Evolutionary conservation across 148 eudicot species (phyloP).

Genomic region (Rhododendron molle): DNA sequence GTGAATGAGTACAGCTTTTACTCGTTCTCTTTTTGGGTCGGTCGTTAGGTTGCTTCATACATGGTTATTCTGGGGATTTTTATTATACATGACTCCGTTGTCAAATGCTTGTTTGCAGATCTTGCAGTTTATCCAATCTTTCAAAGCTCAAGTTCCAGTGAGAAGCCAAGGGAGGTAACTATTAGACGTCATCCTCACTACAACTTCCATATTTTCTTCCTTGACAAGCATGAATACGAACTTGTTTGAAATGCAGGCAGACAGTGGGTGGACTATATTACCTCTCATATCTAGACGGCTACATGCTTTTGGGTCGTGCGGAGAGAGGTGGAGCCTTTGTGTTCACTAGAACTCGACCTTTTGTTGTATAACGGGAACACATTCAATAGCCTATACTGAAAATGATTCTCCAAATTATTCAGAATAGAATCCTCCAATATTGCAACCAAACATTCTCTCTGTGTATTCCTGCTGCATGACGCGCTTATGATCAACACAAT

Average conservation of each 20-base stretch:
- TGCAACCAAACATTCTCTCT: neutral
- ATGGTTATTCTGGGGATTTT: neutral
- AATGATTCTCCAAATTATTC: neutral
- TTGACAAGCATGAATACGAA: neutral
- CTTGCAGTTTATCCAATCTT: conserved; percentile 71
- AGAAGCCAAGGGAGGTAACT: conserved; percentile 49
- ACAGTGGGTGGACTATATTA: conserved; percentile 84
- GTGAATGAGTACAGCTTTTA: neutral
- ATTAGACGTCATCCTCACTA: neutral
- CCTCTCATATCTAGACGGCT: conserved; percentile 73
- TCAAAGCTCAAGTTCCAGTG: conserved; percentile 81
- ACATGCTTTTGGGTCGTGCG: conserved; percentile 92
- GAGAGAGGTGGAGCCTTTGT: conserved; percentile 86
- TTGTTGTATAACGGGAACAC: conserved; percentile 25
- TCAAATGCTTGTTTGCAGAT: conserved; percentile 41
- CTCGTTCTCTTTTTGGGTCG: neutral
- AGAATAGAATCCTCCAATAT: neutral
- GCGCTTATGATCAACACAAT: neutral
- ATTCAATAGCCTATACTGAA: neutral
- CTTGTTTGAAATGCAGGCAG: conserved; percentile 34
- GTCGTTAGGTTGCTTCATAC: neutral
- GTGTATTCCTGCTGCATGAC: neutral
- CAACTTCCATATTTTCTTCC: neutral
- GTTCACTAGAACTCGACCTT: conserved; percentile 67
- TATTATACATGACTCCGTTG: neutral